phyloP scores from a whole-genome alignment of 441 rosid genomes.

The Arabidopsis hybrid region DNA sequence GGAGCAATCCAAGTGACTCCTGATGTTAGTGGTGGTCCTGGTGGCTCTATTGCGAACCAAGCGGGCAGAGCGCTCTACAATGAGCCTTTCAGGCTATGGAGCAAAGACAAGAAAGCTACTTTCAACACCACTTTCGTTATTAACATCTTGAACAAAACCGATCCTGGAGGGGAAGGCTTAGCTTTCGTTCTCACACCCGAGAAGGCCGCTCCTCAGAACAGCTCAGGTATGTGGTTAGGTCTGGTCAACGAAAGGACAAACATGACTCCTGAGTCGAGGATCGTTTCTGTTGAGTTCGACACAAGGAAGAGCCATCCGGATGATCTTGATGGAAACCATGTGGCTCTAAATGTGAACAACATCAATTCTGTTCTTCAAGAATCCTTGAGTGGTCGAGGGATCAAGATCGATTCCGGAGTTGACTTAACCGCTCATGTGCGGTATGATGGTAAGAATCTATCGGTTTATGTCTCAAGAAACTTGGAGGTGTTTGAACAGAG shows the following conservation, averaged over 20 bases:
- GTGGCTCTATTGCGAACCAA: constrained; percentile 25
- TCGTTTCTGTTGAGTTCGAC: constrained; percentile 77
- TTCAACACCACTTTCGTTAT: constrained; percentile 67
- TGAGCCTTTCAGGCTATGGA: constrained; percentile 55
- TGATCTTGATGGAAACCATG: constrained; percentile 71
- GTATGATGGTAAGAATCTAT: constrained; percentile 56
- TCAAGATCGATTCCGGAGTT: constrained; percentile 32
- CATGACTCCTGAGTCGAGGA: constrained; percentile 37
- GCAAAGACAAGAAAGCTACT: constrained; percentile 35
- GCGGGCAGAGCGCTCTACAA: constrained; percentile 55
- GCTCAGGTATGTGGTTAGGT: constrained; percentile 75
- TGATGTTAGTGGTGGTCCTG: constrained; percentile 44
- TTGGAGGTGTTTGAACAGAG: constrained; percentile 11
- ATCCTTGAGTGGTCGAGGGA: constrained; percentile 46
- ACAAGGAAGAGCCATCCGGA: constrained; percentile 57
- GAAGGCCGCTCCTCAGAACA: constrained; percentile 41
- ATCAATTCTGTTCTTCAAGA: constrained; percentile 52
- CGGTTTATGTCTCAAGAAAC: constrained; percentile 50
- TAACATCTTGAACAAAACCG: constrained; percentile 48
- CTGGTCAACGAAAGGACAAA: constrained; percentile 55
- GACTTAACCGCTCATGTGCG: constrained; percentile 40
- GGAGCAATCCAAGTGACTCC: constrained; percentile 68
- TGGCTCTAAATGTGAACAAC: constrained; percentile 63
- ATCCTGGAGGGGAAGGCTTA: constrained; percentile 70
- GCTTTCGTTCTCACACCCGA: constrained; percentile 59